Conservation (phyloP, 768 basidiomycete genomes). For the Rhodotorula sphaerocarpa region DNA sequence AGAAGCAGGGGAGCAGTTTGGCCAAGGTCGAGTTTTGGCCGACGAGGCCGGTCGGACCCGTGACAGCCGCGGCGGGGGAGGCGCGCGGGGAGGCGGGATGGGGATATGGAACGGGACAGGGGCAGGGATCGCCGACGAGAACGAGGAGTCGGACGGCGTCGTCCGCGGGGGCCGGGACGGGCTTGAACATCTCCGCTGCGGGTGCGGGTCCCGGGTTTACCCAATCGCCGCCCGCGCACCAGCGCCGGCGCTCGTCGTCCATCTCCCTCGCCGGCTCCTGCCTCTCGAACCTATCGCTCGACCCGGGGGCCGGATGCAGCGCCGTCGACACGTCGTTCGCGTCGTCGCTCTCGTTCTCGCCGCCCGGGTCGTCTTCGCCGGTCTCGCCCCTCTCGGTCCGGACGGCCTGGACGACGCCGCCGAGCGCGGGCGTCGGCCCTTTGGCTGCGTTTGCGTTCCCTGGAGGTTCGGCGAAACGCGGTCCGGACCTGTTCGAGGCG, state of each 20-base stretch:
- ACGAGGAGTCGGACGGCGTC: too few relatives aligned
- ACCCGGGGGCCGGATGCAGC: not conserved
- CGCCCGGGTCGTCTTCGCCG: not conserved
- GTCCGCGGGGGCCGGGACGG: too few relatives aligned
- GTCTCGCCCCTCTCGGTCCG: not conserved
- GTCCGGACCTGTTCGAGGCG: too few relatives aligned
- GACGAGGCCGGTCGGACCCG: not conserved
- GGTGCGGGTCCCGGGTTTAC: too few relatives aligned
- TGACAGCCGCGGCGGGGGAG: too few relatives aligned
- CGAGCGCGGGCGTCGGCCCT: not conserved
- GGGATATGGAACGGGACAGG: too few relatives aligned
- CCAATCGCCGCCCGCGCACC: too few relatives aligned
- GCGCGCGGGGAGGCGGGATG: too few relatives aligned
- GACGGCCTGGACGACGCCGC: not conserved
- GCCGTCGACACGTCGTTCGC: not conserved
- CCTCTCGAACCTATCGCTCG: constrained; percentile 1
- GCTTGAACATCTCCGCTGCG: too few relatives aligned
- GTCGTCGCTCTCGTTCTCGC: not conserved
- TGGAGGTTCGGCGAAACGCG: too few relatives aligned
- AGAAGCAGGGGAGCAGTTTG: constrained; percentile 4
- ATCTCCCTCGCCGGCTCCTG: not conserved
- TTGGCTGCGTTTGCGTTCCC: too few relatives aligned
- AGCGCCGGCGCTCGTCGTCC: not conserved
- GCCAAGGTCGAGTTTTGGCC: constrained; percentile 23
- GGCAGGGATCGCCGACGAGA: too few relatives aligned